phyloP scores from a whole-genome alignment of 1,139 yeast genomes.

The Pichia terricola region DNA sequence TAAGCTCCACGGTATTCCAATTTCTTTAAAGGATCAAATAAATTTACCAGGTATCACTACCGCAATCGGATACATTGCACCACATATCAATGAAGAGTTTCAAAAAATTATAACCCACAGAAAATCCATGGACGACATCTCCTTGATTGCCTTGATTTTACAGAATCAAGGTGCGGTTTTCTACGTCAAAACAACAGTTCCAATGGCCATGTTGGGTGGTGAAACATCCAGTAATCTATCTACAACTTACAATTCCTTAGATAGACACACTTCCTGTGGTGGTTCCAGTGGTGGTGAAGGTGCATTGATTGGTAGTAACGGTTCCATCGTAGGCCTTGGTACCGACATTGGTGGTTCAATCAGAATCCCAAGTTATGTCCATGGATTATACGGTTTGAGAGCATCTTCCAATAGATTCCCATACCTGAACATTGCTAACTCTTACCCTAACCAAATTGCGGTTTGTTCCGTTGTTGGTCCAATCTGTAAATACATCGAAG shows the following conservation, averaged over 20 bases:
- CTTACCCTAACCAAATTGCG: conserved; percentile 49
- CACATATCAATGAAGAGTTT: conserved; percentile 24
- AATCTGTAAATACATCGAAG: conserved; percentile 51
- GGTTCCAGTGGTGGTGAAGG: conserved; percentile 69
- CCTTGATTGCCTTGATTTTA: conserved; percentile 35
- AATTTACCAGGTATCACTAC: conserved; percentile 39
- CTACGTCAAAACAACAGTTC: conserved; percentile 49
- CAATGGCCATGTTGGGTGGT: conserved; percentile 46
- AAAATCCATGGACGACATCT: conserved; percentile 12
- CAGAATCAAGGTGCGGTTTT: conserved; percentile 44
- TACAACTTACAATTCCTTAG: conserved; percentile 38
- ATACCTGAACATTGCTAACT: conserved; percentile 40
- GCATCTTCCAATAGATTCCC: conserved; percentile 44
- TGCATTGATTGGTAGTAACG: conserved; percentile 40
- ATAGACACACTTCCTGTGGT: conserved; percentile 38
- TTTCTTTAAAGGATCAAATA: conserved; percentile 42
- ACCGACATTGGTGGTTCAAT: conserved; percentile 64
- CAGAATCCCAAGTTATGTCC: conserved; percentile 45
- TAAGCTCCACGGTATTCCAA: conserved; percentile 60
- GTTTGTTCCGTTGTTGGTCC: conserved; percentile 52
- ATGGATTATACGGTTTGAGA: conserved; percentile 46
- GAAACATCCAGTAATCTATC: conserved; percentile 44
- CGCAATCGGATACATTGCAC: conserved; percentile 35
- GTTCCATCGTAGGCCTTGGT: conserved; percentile 46
- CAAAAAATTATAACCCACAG: conserved; percentile 14